A percentile compares a stretch with the other conserved stretches of the same genome.
Evolutionary conservation across 202 grass and related monocot genomes (phyloP).

Genomic region (Carex sylvatica): DNA sequence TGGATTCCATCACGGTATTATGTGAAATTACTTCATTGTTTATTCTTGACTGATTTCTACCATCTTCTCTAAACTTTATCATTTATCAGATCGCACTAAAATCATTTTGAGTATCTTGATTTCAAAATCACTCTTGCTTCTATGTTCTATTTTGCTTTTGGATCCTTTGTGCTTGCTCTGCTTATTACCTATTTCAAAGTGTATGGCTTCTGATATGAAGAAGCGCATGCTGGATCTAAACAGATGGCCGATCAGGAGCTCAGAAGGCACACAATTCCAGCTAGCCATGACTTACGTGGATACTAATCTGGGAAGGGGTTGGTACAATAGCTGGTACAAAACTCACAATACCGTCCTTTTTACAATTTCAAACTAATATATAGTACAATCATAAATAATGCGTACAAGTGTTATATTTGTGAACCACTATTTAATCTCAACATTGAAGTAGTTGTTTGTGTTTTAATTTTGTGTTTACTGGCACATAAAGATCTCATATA

Average conservation of each 20-base stretch:
- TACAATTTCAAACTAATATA: too few species aligned
- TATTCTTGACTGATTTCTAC: not conserved
- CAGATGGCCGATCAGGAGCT: slow-evolving; percentile 57
- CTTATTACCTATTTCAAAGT: slow-evolving; percentile 34
- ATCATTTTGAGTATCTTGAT: not conserved
- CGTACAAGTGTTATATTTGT: too few species aligned
- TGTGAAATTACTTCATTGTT: not conserved
- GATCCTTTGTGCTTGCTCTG: not conserved
- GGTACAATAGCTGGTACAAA: too few species aligned
- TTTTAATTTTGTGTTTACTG: too few species aligned
- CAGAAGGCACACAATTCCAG: slow-evolving; percentile 47
- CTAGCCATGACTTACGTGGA: slow-evolving; percentile 38
- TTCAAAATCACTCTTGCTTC: not conserved
- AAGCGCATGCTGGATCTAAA: slow-evolving; percentile 38
- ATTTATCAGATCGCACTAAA: not conserved
- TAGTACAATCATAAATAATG: too few species aligned
- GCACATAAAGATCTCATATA: too few species aligned
- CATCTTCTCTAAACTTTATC: not conserved
- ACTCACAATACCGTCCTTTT: too few species aligned
- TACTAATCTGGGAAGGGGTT: too few species aligned
- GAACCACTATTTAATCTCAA: too few species aligned
- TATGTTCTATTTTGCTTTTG: not conserved
- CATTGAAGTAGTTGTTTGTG: too few species aligned
- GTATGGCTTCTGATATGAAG: slow-evolving; percentile 52
- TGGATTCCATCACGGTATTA: too few species aligned